Evolutionary conservation across 495 filamentous ascomycete species (phyloP).

Genomic region (Penicillium ucsense): DNA sequence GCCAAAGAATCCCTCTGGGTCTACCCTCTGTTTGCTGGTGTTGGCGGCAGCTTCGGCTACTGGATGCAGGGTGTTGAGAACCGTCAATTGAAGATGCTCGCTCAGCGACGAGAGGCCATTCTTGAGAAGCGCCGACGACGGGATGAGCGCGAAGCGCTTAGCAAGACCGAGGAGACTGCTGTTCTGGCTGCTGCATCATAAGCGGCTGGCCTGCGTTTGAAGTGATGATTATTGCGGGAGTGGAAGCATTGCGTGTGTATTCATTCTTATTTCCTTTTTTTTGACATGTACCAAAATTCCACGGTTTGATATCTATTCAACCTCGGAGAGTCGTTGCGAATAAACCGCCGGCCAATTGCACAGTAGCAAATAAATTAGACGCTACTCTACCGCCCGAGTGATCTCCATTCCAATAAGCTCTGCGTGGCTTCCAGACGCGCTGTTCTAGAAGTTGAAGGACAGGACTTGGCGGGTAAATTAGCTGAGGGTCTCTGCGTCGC

Average conservation of each 20-base stretch:
- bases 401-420: background rate
- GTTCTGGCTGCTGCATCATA: slow-evolving; percentile 33
- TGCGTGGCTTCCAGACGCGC: no score
- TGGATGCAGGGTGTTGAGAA: slow-evolving; percentile 83
- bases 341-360: slow-evolving; percentile 6
- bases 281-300: slow-evolving; percentile 29
- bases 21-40: slow-evolving; percentile 80
- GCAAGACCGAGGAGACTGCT: slow-evolving; percentile 27
- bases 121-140: slow-evolving; percentile 81
- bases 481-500: no score
- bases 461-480: no score
- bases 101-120: slow-evolving; percentile 63
- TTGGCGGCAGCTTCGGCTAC: slow-evolving; percentile 89
- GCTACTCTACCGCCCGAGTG: background rate
- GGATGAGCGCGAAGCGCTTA: slow-evolving; percentile 47
- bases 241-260: slow-evolving; percentile 18
- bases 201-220: slow-evolving; percentile 6
- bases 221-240: slow-evolving; percentile 10
- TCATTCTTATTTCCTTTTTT: slow-evolving; percentile 16
- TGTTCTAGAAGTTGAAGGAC: no score
- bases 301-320: slow-evolving; percentile 24
- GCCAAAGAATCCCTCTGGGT: slow-evolving; percentile 66
- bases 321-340: slow-evolving; percentile 9
- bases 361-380: slow-evolving; percentile 13
- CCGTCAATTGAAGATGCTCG: slow-evolving; percentile 63